These are phyloP conservation scores for Barbarea vulgaris DNA, from an alignment of 345 rosid genomes.

Conservation along the genomic window DNA sequence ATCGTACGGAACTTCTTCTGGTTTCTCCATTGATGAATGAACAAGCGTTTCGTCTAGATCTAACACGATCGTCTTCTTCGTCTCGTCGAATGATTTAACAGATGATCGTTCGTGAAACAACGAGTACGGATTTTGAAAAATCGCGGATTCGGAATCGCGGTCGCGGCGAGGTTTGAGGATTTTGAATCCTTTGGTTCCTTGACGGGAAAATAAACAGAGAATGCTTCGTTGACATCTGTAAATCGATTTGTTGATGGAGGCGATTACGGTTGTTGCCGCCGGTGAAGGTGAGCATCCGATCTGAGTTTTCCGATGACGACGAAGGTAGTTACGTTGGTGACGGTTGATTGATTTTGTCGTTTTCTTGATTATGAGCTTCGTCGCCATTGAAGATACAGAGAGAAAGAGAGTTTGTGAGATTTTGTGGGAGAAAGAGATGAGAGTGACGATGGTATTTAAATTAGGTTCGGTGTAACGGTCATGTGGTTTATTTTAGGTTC, in stretches of 20 bases:
- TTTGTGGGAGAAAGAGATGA: slow-evolving; percentile 1
- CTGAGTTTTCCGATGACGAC: slow-evolving; percentile 45
- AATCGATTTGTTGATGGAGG: slow-evolving; percentile 65
- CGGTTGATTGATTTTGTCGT: slow-evolving; percentile 52
- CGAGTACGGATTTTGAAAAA: neutral
- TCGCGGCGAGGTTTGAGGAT: slow-evolving; percentile 42
- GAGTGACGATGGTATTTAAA: slow-evolving; percentile 45
- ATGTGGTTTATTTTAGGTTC: slow-evolving; percentile 44
- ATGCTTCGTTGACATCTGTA: slow-evolving; percentile 66
- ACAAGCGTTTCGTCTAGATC: slow-evolving; percentile 91
- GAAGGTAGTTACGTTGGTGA: slow-evolving; percentile 33
- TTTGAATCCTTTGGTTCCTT: slow-evolving; percentile 56
- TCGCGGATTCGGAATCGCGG: neutral
- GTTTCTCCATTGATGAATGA: slow-evolving; percentile 81
- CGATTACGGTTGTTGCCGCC: slow-evolving; percentile 49
- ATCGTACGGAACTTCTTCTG: slow-evolving; percentile 56
- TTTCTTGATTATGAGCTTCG: slow-evolving; percentile 50
- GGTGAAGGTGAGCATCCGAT: slow-evolving; percentile 36
- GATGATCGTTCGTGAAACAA: slow-evolving; percentile 35
- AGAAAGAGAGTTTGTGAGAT: slow-evolving; percentile 21
- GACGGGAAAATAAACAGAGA: slow-evolving; percentile 61
- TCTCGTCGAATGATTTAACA: slow-evolving; percentile 35
- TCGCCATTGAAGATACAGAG: slow-evolving; percentile 55
- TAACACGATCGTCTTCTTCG: slow-evolving; percentile 68
- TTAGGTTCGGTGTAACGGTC: slow-evolving; percentile 77